Evolutionary conservation across 2,329 filamentous ascomycete genomes (phyloP).

Genomic region (Diaporthe velutina): DNA sequence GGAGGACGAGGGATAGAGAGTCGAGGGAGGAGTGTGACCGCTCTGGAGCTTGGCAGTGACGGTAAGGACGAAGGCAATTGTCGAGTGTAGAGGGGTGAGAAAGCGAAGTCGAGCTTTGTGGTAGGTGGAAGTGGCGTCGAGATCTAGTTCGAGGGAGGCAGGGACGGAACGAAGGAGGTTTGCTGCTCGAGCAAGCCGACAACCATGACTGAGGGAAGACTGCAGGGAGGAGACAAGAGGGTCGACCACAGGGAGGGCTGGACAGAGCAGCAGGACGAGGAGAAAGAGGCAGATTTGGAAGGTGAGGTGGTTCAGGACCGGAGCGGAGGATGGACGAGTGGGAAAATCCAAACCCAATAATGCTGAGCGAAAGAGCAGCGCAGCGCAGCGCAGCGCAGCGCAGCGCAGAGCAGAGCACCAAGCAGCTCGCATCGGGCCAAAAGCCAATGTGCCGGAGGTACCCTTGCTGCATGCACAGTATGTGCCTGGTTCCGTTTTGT

Average conservation of each 20-base stretch:
- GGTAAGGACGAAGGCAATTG: constrained; percentile 12
- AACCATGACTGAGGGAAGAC: constrained; percentile 29
- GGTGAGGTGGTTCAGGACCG: constrained; percentile 28
- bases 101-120: constrained; percentile 23
- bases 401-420: constrained; percentile 7
- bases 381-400: constrained; percentile 20
- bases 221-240: constrained; percentile 11
- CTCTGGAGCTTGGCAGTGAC: constrained; percentile 13
- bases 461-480: constrained; percentile 22
- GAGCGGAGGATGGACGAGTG: constrained; percentile 32
- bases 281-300: constrained; percentile 14
- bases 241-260: constrained; percentile 19
- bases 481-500: background rate
- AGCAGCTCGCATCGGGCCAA: constrained; percentile 35
- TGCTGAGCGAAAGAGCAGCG: constrained; percentile 28
- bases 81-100: constrained; percentile 4
- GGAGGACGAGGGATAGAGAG: constrained; percentile 41
- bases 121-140: constrained; percentile 28
- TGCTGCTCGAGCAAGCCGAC: constrained; percentile 32
- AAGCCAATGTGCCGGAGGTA: constrained; percentile 35
- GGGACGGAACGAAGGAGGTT: constrained; percentile 36
- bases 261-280: constrained; percentile 31
- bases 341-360: constrained; percentile 37
- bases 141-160: constrained; percentile 32
- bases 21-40: constrained; percentile 6